Conservation (phyloP, 768 basidiomycete genomes). For the Serendipita indica region DNA sequence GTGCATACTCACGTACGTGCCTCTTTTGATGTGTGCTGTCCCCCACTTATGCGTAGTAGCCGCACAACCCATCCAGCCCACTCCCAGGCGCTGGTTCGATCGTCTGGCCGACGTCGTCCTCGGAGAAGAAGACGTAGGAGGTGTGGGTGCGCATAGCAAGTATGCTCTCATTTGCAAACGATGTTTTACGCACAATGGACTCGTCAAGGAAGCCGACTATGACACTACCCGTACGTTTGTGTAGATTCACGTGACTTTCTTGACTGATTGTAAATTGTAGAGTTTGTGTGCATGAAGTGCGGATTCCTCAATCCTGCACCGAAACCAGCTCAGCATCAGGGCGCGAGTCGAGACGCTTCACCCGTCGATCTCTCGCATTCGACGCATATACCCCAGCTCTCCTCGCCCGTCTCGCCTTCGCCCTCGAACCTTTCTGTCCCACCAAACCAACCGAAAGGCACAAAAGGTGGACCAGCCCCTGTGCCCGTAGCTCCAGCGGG, state of each 20-base stretch:
- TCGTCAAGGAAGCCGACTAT: constrained; percentile 71
- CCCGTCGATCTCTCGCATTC: background rate
- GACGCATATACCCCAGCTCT: background rate
- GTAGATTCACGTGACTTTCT: background rate
- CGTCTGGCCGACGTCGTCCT: constrained; percentile 75
- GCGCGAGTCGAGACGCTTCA: background rate
- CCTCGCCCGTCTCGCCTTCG: background rate
- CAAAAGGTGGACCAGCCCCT: too few relatives aligned
- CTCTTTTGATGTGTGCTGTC: background rate
- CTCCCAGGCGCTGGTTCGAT: constrained; percentile 72
- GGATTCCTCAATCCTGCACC: constrained; percentile 50
- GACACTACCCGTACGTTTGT: constrained; percentile 61
- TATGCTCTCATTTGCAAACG: constrained; percentile 76
- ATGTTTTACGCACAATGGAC: constrained; percentile 79
- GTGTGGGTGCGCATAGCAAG: constrained; percentile 27
- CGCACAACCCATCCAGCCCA: constrained; percentile 31
- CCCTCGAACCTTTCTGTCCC: background rate
- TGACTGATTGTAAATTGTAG: constrained; percentile 26
- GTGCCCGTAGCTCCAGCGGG: too few relatives aligned
- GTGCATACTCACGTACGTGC: constrained; percentile 6
- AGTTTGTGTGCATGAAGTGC: constrained; percentile 78
- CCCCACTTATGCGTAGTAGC: constrained; percentile 16
- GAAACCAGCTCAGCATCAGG: background rate
- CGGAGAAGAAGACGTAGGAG: constrained; percentile 55
- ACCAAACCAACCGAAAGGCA: too few relatives aligned